These are phyloP conservation scores for Penicillium sclerotiorum DNA, from an alignment of 2,329 filamentous ascomycete genomes.

Conservation along the genomic window DNA sequence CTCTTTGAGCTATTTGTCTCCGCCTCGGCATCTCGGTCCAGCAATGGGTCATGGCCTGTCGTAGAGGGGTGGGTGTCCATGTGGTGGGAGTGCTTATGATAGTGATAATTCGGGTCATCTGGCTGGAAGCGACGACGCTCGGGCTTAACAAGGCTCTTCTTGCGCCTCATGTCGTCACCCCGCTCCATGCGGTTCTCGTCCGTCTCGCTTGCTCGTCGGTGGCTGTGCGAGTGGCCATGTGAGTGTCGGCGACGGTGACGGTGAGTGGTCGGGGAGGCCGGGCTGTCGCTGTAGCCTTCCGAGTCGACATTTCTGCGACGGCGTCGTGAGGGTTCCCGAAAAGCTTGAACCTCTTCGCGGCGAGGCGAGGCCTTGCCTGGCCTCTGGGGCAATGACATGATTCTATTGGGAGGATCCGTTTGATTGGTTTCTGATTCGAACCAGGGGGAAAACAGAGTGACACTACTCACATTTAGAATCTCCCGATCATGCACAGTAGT, in stretches of 20 bases:
- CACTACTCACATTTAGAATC: constrained; percentile 14
- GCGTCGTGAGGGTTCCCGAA: constrained; percentile 69
- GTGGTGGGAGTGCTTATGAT: constrained; percentile 89
- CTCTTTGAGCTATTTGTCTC: constrained; percentile 66
- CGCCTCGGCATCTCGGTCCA: constrained; percentile 65
- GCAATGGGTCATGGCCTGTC: constrained; percentile 86
- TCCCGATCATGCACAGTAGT: constrained; percentile 10
- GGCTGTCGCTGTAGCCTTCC: constrained; percentile 49
- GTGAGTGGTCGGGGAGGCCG: constrained; percentile 35
- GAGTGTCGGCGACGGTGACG: constrained; percentile 46
- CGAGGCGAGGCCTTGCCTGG: constrained; percentile 65
- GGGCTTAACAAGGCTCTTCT: constrained; percentile 85
- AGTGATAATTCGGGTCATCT: constrained; percentile 93
- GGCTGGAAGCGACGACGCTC: constrained; percentile 83
- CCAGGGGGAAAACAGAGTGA: not conserved
- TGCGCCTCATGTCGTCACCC: constrained; percentile 62
- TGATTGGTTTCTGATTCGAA: not conserved
- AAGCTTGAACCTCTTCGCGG: constrained; percentile 60
- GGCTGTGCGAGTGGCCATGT: constrained; percentile 48
- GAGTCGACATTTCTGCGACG: constrained; percentile 73
- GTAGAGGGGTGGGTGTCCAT: constrained; percentile 90
- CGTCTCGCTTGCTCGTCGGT: constrained; percentile 44
- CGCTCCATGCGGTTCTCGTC: constrained; percentile 60
- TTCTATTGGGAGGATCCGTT: constrained; percentile 11
- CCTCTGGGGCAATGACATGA: constrained; percentile 59